phyloP scores from a whole-genome alignment of 1,284 basidiomycete genomes.

The Cryptococcus sp. region DNA sequence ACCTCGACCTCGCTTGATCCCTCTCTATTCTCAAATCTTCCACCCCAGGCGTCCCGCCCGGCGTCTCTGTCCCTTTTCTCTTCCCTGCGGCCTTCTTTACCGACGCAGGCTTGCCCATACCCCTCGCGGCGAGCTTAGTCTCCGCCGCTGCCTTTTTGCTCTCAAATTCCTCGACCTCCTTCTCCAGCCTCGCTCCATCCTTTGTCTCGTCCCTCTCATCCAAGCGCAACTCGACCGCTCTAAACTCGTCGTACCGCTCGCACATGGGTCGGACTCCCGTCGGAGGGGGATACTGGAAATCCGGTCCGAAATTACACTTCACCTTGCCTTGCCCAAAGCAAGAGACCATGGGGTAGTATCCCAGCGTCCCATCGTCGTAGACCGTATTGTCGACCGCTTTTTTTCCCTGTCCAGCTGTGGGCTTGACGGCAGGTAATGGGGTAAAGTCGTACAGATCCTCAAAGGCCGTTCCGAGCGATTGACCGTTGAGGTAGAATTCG shows the following conservation, averaged over 20 bases:
- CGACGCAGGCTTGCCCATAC: neutral
- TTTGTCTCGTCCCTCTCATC: conserved; percentile 41
- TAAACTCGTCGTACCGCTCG: conserved; percentile 40
- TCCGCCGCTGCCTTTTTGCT: neutral
- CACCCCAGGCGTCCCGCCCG: neutral
- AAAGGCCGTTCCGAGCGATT: conserved; percentile 79
- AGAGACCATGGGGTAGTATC: conserved; percentile 93
- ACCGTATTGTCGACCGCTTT: conserved; percentile 53
- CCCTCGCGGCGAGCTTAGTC: neutral
- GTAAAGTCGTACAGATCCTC: conserved; percentile 84
- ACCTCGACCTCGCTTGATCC: conserved; percentile 1
- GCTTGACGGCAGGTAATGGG: conserved; percentile 59
- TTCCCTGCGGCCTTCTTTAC: conserved; percentile 5
- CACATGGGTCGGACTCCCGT: conserved; percentile 23
- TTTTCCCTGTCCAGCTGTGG: conserved; percentile 27
- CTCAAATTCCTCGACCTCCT: conserved; percentile 21
- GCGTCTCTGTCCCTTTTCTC: conserved; percentile 9
- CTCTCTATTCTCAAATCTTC: neutral
- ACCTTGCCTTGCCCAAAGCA: conserved; percentile 87
- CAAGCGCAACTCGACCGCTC: conserved; percentile 30
- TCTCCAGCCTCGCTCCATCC: conserved; percentile 18
- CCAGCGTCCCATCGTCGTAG: conserved; percentile 89
- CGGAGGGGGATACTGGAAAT: conserved; percentile 68
- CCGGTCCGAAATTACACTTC: conserved; percentile 76
- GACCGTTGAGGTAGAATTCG: conserved; percentile 89